Evolutionary conservation across 805 yeast species (phyloP), one percentile per base, ranked within the genome.

Genomic region (Kockiozyma suomiensis): DNA sequence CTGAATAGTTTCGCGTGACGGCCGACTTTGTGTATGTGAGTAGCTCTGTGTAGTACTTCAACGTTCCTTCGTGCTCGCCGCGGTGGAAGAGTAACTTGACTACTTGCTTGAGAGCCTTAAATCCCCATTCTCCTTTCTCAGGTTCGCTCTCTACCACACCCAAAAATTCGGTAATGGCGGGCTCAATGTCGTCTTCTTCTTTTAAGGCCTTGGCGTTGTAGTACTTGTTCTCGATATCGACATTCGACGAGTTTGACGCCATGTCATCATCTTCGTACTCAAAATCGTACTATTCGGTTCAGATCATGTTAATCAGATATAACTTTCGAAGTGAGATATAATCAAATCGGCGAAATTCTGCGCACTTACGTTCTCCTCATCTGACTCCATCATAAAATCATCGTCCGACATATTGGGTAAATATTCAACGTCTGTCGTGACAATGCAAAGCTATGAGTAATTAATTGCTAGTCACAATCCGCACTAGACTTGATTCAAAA

Each of bases 371-470:
- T 73, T 74, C 58, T 73, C 77, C 56, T 72, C 75, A 49, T 74
- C 77, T 17, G 75, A 74, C 46, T 71, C 70, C 65, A 73, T 73
- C 76, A 74, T 73, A 47, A 72, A 74, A 57, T 74, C 77, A 41
- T 74, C 76, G 64, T 74, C 76, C 21, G 75, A 72, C 76, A 73
- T 73, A 15, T 56, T 38, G 26, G 21, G 15, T 10, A 3, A 5
- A 26, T 12, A 5, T 5, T 28, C 23, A 15, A 23, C 33, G 10
- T 30, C 10, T 10, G 10, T n/a, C n/a, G n/a, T n/a, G n/a, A n/a
- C n/a, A n/a, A n/a, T n/a, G n/a, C n/a, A n/a, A n/a, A n/a, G n/a
- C n/a, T n/a, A n/a, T n/a, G n/a, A n/a, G n/a, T n/a, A n/a, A n/a
- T n/a, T n/a, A n/a, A n/a, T n/a, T n/a, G n/a, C n/a, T n/a, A n/a